Evolutionary conservation across 148 eudicot species (phyloP).

Genomic region (Chenopodium berlandieri): DNA sequence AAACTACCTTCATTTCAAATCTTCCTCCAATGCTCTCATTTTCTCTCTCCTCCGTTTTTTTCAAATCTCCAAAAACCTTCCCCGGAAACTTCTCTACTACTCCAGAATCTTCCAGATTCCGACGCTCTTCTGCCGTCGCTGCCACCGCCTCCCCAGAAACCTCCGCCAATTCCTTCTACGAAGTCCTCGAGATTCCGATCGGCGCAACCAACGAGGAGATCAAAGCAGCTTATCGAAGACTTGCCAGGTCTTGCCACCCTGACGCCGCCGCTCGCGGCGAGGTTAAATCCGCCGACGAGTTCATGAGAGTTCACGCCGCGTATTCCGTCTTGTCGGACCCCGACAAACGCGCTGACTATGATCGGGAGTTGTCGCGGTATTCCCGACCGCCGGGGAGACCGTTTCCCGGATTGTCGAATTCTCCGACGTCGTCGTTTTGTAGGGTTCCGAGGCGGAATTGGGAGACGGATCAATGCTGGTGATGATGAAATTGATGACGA

Average conservation of each 20-base stretch:
- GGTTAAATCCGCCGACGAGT: slow-evolving; percentile 32
- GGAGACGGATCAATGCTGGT: slow-evolving; percentile 37
- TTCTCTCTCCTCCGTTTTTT: slow-evolving; percentile 6
- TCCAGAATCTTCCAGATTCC: slow-evolving; percentile 2
- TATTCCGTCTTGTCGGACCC: slow-evolving; percentile 69
- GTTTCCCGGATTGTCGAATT: slow-evolving; percentile 8
- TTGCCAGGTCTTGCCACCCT: slow-evolving; percentile 62
- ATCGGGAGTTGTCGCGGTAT: slow-evolving; percentile 31
- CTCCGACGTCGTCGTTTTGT: slow-evolving; percentile 23
- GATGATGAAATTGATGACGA: not conserved
- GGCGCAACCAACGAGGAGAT: slow-evolving; percentile 50
- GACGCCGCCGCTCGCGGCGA: slow-evolving; percentile 37
- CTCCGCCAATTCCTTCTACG: slow-evolving; percentile 35
- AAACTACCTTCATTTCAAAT: not conserved
- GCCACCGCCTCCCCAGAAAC: slow-evolving; percentile 16
- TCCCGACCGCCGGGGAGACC: not conserved
- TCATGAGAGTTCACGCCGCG: slow-evolving; percentile 53
- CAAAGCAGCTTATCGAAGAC: slow-evolving; percentile 64
- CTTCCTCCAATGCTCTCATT: slow-evolving; percentile 25
- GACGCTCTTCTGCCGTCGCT: slow-evolving; percentile 5
- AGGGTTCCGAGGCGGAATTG: slow-evolving; percentile 22
- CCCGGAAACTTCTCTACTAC: not conserved
- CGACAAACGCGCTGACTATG: slow-evolving; percentile 60
- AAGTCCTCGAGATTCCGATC: slow-evolving; percentile 48
- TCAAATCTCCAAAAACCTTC: not conserved